phyloP scores from a whole-genome alignment of 164 flowering plant genomes.

The Vitis amurensis region DNA sequence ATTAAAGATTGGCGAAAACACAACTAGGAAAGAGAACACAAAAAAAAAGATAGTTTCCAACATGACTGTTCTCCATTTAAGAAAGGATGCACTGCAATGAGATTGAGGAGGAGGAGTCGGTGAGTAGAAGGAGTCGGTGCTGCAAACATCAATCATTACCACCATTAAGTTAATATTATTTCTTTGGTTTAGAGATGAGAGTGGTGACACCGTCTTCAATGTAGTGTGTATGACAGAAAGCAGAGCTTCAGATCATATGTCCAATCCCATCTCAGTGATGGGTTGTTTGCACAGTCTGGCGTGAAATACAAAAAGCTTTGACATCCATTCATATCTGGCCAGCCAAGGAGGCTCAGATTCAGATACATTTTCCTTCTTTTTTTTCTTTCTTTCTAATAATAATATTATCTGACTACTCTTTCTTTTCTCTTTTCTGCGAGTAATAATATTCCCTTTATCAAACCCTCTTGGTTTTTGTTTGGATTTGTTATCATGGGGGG shows the following conservation, averaged over 20 bases:
- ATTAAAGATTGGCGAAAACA: too few species aligned
- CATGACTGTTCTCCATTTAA: too few species aligned
- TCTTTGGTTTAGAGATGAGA: too few species aligned
- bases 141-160: too few species aligned
- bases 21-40: too few species aligned
- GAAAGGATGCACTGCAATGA: too few species aligned
- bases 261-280: conserved; percentile 28
- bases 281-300: conserved; percentile 10
- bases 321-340: neutral
- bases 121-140: too few species aligned
- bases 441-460: conserved; percentile 25
- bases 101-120: too few species aligned
- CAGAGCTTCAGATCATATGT: conserved; percentile 20
- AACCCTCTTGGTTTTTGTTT: conserved; percentile 27
- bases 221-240: too few species aligned
- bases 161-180: too few species aligned
- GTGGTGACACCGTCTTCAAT: too few species aligned
- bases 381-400: neutral
- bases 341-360: neutral
- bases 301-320: conserved; percentile 20
- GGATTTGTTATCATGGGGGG: conserved; percentile 26
- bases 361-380: neutral
- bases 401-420: neutral
- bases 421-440: conserved; percentile 13
- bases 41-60: too few species aligned